Percentiles rank a stretch among this genome's conserved stretches.
phyloP scores from a whole-genome alignment of 2,329 filamentous ascomycete genomes.

The Ilyonectria mors-panacis region DNA sequence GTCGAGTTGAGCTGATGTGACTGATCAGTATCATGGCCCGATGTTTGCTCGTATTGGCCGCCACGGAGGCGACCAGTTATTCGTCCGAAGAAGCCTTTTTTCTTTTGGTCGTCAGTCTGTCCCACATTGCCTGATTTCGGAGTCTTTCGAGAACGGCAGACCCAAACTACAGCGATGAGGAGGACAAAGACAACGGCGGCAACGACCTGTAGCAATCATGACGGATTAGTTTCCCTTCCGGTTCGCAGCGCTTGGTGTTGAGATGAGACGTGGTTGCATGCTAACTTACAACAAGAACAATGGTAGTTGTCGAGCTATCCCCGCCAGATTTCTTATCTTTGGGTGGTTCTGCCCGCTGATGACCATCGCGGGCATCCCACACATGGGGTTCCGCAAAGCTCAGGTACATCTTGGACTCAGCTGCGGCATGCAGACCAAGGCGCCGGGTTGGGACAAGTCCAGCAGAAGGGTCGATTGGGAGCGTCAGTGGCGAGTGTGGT shows the following conservation, averaged over 20 bases:
- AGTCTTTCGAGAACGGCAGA: slow-evolving; percentile 40
- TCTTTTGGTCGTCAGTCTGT: slow-evolving; percentile 30
- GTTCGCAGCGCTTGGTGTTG: background rate
- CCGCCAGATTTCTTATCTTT: slow-evolving; percentile 8
- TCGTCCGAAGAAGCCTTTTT: slow-evolving; percentile 40
- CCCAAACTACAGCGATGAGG: slow-evolving; percentile 28
- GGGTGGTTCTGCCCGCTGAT: slow-evolving; percentile 21
- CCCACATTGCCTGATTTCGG: slow-evolving; percentile 22
- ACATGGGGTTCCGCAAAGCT: slow-evolving; percentile 39
- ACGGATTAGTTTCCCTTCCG: background rate
- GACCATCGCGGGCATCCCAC: slow-evolving; percentile 36
- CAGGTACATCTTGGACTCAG: slow-evolving; percentile 41
- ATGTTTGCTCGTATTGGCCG: slow-evolving; percentile 51
- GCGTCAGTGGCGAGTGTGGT: slow-evolving; percentile 13
- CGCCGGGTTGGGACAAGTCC: slow-evolving; percentile 13
- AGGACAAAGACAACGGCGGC: slow-evolving; percentile 36
- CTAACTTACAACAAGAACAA: slow-evolving; percentile 45
- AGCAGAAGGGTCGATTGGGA: slow-evolving; percentile 14
- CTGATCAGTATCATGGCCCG: slow-evolving; percentile 48
- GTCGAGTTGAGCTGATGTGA: slow-evolving; percentile 47
- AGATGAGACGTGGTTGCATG: background rate
- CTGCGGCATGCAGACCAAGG: slow-evolving; percentile 37
- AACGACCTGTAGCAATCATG: slow-evolving; percentile 37
- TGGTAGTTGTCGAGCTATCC: slow-evolving; percentile 29
- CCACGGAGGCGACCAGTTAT: slow-evolving; percentile 34